Conservation (phyloP, 2,329 filamentous ascomycete genomes). For the Xylariaceae sp. region DNA sequence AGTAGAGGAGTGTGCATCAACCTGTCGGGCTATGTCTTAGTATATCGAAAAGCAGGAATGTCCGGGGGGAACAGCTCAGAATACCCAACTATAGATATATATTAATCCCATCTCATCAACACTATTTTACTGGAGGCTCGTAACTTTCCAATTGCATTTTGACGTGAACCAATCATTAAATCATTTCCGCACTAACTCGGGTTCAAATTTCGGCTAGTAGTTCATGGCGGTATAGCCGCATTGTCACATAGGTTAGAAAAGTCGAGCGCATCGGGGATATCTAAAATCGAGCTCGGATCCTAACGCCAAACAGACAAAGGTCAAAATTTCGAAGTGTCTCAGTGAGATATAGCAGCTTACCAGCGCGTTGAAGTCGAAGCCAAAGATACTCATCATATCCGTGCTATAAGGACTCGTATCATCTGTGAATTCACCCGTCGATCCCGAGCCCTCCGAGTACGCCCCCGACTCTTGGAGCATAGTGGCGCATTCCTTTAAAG, state of each 20-base stretch:
- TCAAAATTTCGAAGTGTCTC: background rate
- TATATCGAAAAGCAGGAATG: too few species aligned
- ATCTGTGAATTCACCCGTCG: slow-evolving; percentile 5
- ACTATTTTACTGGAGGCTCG: too few species aligned
- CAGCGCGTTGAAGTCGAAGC: slow-evolving; percentile 24
- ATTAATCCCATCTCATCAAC: too few species aligned
- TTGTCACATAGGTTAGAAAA: background rate
- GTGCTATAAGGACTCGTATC: slow-evolving; percentile 9
- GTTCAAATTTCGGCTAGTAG: background rate
- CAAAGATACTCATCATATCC: slow-evolving; percentile 22
- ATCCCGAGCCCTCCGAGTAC: slow-evolving; percentile 1
- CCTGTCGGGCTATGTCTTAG: too few species aligned
- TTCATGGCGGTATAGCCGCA: background rate
- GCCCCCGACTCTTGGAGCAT: slow-evolving; percentile 17
- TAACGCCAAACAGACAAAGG: background rate
- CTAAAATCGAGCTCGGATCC: slow-evolving; percentile 12
- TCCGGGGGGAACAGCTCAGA: too few species aligned
- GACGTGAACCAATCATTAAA: too few species aligned
- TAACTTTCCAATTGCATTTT: too few species aligned
- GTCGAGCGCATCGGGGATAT: slow-evolving; percentile 1
- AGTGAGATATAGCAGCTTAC: slow-evolving; percentile 5
- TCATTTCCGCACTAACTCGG: too few species aligned
- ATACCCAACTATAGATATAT: too few species aligned
- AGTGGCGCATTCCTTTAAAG: slow-evolving; percentile 7
- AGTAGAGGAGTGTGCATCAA: background rate